Evolutionary conservation across 2,329 filamentous ascomycete genomes (phyloP).

Genomic region (Pestalotiopsis sp.): DNA sequence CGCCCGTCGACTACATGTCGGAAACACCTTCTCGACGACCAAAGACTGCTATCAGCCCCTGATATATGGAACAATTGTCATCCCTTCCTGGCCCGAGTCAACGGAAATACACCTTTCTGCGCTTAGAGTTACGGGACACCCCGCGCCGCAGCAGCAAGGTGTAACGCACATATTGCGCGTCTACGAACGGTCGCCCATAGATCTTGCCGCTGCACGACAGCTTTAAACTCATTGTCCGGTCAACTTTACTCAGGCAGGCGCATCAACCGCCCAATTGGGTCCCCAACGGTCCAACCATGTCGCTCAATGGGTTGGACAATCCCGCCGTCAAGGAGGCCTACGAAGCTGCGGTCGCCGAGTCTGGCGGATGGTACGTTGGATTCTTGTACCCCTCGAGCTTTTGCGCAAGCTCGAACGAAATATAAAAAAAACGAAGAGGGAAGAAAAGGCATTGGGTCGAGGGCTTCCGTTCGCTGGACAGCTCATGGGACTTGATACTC

Average conservation of each 20-base stretch:
- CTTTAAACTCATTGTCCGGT: background rate
- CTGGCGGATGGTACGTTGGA: slow-evolving; percentile 85
- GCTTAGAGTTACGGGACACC: background rate
- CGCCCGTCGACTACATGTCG: slow-evolving; percentile 18
- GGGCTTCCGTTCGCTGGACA: background rate
- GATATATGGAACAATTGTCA: background rate
- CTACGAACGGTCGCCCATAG: background rate
- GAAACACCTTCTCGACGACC: background rate
- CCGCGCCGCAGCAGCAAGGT: background rate
- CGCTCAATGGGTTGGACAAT: slow-evolving; percentile 91
- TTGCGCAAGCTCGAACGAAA: background rate
- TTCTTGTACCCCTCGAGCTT: slow-evolving; percentile 12
- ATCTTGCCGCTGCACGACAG: background rate
- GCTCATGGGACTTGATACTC: background rate
- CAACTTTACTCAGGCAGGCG: background rate
- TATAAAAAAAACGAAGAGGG: background rate
- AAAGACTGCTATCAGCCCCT: background rate
- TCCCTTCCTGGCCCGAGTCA: background rate
- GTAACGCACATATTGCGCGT: background rate
- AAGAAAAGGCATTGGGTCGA: background rate
- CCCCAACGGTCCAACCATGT: slow-evolving; percentile 60
- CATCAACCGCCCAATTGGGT: background rate
- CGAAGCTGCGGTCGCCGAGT: slow-evolving; percentile 76
- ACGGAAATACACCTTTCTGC: background rate
- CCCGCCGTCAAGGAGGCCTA: slow-evolving; percentile 81